Base-by-base conservation (phyloP, 352 stramenopile species). In the Globisporangium mamillatum region DNA sequence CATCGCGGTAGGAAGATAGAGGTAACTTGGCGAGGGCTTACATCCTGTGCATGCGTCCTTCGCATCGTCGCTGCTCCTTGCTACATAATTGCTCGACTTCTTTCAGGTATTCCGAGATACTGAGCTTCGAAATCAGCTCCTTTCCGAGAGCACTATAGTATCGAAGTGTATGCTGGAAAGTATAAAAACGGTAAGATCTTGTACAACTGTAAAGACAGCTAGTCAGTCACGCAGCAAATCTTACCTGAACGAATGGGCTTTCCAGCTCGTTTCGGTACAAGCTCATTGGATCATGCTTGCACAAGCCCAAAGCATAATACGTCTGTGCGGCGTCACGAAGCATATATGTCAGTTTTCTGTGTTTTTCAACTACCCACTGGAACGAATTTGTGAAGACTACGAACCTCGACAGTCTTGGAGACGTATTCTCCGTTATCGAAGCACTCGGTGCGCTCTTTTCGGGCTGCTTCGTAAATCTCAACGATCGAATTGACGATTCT, bases 251-350 rank as follows among this genome's bases (percentile, higher is more conserved):
- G 61, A 95, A 93, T 12, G 79, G 81, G 3, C 75, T 66, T 69
- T 95, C 88, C 1, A 95, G 66, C 44, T 94, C 82, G 68, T 92
- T 84, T 34, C 85, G 78, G 60, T 95, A 95, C 16, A 95, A 68
- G 38, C 79, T 89, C 81, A 94, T 90, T 46, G 89, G 74, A 63
- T 95, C 88, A 56, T 90, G 84, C 72, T 82, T 84, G 55, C 88
- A 90, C 9, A 89, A 63, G 16, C 84, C 86, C 24, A 95, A 66
- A 41, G 84, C 79, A 61, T 91, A 91, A 64, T 91, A 94, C 9
- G 88, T 93, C 88, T 95, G 67, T 27, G 50, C 65, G 59, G 12
- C 34, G 70, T 20, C 29, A 41, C 22, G 16, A 34, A 4, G 53
- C 8, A 65, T 8, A 57, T 10, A 12, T 53, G 16, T 63, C 55